phyloP scores from a whole-genome alignment of 2,329 filamentous ascomycete genomes.

The Fusarium sp. region DNA sequence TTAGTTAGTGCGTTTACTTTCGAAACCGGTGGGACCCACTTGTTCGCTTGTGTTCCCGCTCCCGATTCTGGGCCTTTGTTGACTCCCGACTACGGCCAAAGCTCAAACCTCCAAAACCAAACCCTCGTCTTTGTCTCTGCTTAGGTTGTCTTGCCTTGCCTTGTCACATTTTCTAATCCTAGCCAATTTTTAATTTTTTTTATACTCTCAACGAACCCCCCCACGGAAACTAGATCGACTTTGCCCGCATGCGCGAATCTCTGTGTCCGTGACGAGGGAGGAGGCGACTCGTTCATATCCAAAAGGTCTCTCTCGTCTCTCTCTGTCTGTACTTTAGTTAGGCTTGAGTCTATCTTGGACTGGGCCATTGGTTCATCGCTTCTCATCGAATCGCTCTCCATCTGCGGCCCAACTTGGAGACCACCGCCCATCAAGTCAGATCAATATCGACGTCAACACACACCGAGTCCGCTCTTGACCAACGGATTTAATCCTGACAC shows the following conservation, averaged over 20 bases:
- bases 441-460: slow-evolving; percentile 27
- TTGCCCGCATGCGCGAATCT: slow-evolving; percentile 30
- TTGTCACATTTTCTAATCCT: slow-evolving; percentile 12
- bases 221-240: slow-evolving; percentile 10
- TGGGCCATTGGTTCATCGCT: not conserved
- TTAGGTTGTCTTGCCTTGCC: slow-evolving; percentile 1
- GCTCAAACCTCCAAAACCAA: slow-evolving; percentile 17
- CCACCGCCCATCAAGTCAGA: slow-evolving; percentile 15
- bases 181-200: not conserved
- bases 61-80: slow-evolving; percentile 24
- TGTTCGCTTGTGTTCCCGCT: slow-evolving; percentile 23
- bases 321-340: not conserved
- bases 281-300: slow-evolving; percentile 33
- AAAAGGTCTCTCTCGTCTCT: slow-evolving; percentile 15
- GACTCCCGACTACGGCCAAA: slow-evolving; percentile 21
- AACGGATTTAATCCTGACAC: slow-evolving; percentile 37
- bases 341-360: not conserved
- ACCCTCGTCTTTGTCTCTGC: not conserved
- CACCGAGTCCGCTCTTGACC: slow-evolving; percentile 19
- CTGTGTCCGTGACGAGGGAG: slow-evolving; percentile 35
- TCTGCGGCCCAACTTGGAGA: slow-evolving; percentile 41
- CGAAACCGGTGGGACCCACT: slow-evolving; percentile 34
- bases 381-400: slow-evolving; percentile 29
- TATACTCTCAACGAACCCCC: not conserved
- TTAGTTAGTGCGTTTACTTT: slow-evolving; percentile 38